Base-by-base conservation (phyloP, 2,329 filamentous ascomycete species). In the Lecanoromycetidae sp. region DNA sequence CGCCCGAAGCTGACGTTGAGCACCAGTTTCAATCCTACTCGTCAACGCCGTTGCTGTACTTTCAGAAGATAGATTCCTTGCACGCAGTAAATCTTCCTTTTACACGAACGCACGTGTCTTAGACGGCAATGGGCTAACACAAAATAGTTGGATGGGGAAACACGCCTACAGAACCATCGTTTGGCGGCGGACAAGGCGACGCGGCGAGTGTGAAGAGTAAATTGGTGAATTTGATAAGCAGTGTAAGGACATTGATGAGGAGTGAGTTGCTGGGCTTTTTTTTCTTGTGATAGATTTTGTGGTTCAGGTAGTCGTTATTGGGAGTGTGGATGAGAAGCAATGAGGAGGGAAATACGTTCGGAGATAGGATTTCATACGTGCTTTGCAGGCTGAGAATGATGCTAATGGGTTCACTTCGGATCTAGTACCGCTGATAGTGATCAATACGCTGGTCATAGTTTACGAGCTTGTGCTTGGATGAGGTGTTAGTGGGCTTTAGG, bases 21-120 rank as follows among this genome's bases (percentile, higher is more conserved):
- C 12, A 32, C 9, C 52, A 87, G 84, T 90, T 56, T 76, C 79
- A 57, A 74, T 94, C 63, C 85, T 96, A 60, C 77, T 96, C 62
- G 80, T 91, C 67, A 98, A 98, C 67, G 86, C 87, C 56, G 82
- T 96, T 62, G 87, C 88, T 54, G 80, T 95, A 61, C 82, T 96
- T 55, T 94, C 87, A 58, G 88, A 94, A 77, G 87, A 94, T 68
- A 83, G 87, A 53, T 94, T 94, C 66, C 84, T 94, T 56, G 84
- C 82, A 48, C 79, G 86, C 66, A 87, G 68, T 82, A 79, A 49
- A 45, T 19, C 35, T 22, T 38, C 25, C 22, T 23, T 8, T 40
- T 26, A n/a, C n/a, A n/a, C n/a, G n/a, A n/a, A n/a, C n/a, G n/a
- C n/a, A n/a, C n/a, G n/a, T n/a, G n/a, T n/a, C n/a, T n/a, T n/a